These are phyloP conservation scores for Vitis hybrid DNA, from an alignment of 177 flowering plant genomes.

Conservation along the genomic window DNA sequence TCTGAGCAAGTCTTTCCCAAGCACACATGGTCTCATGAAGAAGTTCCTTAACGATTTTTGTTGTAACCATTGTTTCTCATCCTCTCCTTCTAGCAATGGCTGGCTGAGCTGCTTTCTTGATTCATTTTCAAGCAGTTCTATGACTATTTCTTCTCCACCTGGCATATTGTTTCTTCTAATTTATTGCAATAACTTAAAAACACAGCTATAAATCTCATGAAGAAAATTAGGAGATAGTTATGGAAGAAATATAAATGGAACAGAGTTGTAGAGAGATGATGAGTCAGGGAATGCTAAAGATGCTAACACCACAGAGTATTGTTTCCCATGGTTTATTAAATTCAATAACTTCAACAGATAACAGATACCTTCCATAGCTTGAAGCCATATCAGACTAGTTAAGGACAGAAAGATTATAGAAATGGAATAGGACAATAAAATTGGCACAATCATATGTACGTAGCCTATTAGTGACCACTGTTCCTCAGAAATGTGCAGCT, in stretches of 20 bases:
- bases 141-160: constrained; percentile 74
- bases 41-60: constrained; percentile 42
- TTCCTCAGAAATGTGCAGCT: constrained; percentile 10
- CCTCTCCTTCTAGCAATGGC: constrained; percentile 51
- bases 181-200: too few relatives aligned
- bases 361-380: too few relatives aligned
- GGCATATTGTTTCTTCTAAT: constrained; percentile 3
- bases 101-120: constrained; percentile 44
- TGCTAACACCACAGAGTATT: too few relatives aligned
- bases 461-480: background rate
- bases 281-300: background rate
- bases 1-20: constrained; percentile 58
- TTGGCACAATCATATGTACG: background rate
- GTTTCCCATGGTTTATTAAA: background rate
- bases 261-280: background rate
- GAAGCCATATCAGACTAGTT: too few relatives aligned
- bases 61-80: constrained; percentile 15
- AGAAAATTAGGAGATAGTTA: too few relatives aligned
- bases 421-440: background rate
- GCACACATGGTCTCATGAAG: constrained; percentile 47
- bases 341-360: background rate
- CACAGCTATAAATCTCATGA: too few relatives aligned
- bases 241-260: background rate
- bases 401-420: too few relatives aligned
- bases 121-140: constrained; percentile 59